Evolutionary conservation across 2,329 filamentous ascomycete species (phyloP), one percentile per base, ranked within the genome.

Genomic region (Bipolaris bicolor): DNA sequence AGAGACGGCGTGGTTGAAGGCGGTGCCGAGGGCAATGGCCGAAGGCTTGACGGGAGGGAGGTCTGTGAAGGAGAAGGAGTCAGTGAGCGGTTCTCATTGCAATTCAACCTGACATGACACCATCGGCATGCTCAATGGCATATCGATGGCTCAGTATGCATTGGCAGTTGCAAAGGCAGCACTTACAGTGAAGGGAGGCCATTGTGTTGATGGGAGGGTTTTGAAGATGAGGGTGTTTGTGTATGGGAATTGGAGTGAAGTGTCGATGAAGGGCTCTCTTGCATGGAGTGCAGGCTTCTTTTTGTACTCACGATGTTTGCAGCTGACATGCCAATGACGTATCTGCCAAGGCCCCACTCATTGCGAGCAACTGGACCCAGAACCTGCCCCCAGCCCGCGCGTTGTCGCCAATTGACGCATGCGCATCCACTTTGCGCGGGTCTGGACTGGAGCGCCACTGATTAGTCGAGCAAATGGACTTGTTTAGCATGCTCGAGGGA

Each of bases 1-100:
- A 75, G 95, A 95, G 72, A 92, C 85, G 72, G 89, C 88, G 82
- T 99, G 94, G 85, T 90, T 97, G 88, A 97, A 99, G 79, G 92
- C 82, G 63, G 93, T 95, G 81, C 95, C 95, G 74, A 98, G 87
- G 75, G 94, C 95, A 76, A 99, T 97, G 74, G 95, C 94, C 76
- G 93, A 97, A 70, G 95, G 95, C 89, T 97, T 98, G 76, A 99
- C 95, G 68, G 93, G 83, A 68, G 88, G 88, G 54, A 91, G 84
- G 77, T 90, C 85, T 88, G 64, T 48, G 29, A 50, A 26, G 37
- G 18, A 15, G 26, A 31, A 47, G 20, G 7, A 26, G 34, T 49
- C 46, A 49, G 46, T 39, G 15, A 13, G 15, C 9, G n/a, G 7
- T 37, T 29, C 22, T 49, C 18, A 5, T 29, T 10, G 22, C 13